Conservation (phyloP, 2,329 filamentous ascomycete species). For the Capronia coronata region DNA sequence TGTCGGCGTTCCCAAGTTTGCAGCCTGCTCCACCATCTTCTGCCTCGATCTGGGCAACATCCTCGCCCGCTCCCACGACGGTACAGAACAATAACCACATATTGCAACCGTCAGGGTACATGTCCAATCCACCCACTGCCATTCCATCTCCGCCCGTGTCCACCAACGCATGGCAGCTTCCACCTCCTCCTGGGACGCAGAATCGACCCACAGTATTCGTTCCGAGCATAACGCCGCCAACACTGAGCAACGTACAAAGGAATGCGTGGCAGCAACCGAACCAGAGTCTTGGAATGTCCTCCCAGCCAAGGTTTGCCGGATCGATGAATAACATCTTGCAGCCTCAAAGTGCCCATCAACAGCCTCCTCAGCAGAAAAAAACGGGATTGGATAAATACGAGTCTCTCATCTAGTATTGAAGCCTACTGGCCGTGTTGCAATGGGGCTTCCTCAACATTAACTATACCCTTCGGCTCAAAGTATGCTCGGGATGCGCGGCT, state of each 20-base stretch:
- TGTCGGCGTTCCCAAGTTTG: slow-evolving; percentile 45
- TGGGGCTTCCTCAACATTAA: too few relatives aligned
- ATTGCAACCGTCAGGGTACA: slow-evolving; percentile 16
- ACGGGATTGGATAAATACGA: slow-evolving; percentile 51
- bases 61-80: slow-evolving; percentile 10
- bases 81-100: slow-evolving; percentile 15
- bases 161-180: slow-evolving; percentile 21
- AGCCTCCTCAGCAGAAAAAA: slow-evolving; percentile 31
- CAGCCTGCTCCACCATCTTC: slow-evolving; percentile 36
- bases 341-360: slow-evolving; percentile 28
- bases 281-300: slow-evolving; percentile 15
- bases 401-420: slow-evolving; percentile 43
- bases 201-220: slow-evolving; percentile 1
- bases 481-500: too few relatives aligned
- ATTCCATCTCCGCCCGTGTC: slow-evolving; percentile 15
- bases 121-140: slow-evolving; percentile 7
- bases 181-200: slow-evolving; percentile 14
- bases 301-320: slow-evolving; percentile 22
- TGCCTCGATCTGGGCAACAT: slow-evolving; percentile 28
- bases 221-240: slow-evolving; percentile 32
- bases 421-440: neutral
- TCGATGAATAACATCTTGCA: slow-evolving; percentile 21
- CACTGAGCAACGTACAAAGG: slow-evolving; percentile 25
- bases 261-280: slow-evolving; percentile 21
- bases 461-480: too few relatives aligned